Percentiles rank a stretch among this genome's conserved stretches.
Conservation (phyloP, 2,329 filamentous ascomycete species). For the Drechslerella coelobrocha region DNA sequence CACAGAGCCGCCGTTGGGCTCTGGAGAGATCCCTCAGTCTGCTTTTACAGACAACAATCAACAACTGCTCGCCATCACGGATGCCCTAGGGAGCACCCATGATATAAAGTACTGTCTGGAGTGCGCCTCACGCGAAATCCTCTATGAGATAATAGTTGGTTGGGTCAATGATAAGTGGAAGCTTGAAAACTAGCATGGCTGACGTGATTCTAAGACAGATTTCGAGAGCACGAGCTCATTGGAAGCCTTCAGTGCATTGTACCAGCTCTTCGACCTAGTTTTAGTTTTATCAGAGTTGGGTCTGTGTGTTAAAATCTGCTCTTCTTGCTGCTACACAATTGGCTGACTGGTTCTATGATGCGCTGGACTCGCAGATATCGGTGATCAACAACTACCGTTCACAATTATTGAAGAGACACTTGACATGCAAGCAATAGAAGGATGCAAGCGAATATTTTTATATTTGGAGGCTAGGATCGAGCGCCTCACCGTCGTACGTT, state of each 20-base stretch:
- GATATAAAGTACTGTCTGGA: slow-evolving; percentile 42
- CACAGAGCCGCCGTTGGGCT: background rate
- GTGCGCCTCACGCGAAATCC: slow-evolving; percentile 41
- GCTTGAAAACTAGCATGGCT: background rate
- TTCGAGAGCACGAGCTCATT: slow-evolving; percentile 8
- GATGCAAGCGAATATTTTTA: slow-evolving; percentile 89
- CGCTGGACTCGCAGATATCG: slow-evolving; percentile 60
- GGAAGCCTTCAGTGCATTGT: slow-evolving; percentile 27
- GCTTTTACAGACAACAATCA: slow-evolving; percentile 1
- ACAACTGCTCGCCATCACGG: slow-evolving; percentile 6
- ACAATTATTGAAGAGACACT: slow-evolving; percentile 93
- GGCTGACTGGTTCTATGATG: background rate
- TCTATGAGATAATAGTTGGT: slow-evolving; percentile 46
- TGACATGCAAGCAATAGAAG: slow-evolving; percentile 92
- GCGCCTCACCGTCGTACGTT: slow-evolving; percentile 74
- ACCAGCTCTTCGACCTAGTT: slow-evolving; percentile 79
- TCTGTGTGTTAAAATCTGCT: slow-evolving; percentile 60
- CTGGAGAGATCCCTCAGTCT: background rate
- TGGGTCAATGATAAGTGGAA: background rate
- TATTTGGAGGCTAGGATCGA: slow-evolving; percentile 93
- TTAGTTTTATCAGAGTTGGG: slow-evolving; percentile 83
- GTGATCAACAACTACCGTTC: slow-evolving; percentile 81
- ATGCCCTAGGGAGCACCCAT: slow-evolving; percentile 3
- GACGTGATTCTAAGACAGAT: slow-evolving; percentile 13
- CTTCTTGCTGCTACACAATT: background rate